phyloP scores from a whole-genome alignment of 2,329 filamentous ascomycete species.

The Aspergillus brunneoviolaceus region DNA sequence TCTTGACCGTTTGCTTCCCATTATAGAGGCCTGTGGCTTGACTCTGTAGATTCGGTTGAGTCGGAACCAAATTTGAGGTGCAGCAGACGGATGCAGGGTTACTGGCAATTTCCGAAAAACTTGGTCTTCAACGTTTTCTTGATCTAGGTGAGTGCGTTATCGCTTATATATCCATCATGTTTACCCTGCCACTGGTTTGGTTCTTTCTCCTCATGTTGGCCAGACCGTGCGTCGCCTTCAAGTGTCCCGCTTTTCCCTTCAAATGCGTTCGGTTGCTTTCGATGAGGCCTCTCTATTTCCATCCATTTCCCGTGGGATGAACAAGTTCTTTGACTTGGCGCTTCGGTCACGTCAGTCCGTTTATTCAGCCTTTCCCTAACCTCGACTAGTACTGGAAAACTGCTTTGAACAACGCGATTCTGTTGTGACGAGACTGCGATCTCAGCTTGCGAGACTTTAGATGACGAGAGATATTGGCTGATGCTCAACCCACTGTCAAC shows the following conservation, averaged over 20 bases:
- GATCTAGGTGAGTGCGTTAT: constrained; percentile 4
- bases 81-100: constrained; percentile 2
- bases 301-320: constrained; percentile 6
- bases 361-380: constrained; percentile 7
- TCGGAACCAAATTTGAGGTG: constrained; percentile 1
- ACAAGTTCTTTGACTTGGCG: not conserved
- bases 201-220: constrained; percentile 4
- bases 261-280: constrained; percentile 1
- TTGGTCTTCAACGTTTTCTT: not conserved
- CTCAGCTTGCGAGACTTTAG: constrained; percentile 8
- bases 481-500: constrained; percentile 2
- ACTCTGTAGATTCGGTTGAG: constrained; percentile 5
- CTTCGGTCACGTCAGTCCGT: not conserved
- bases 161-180: constrained; percentile 1
- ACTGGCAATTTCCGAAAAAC: not conserved
- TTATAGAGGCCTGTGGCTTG: not conserved
- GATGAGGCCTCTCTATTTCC: constrained; percentile 6
- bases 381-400: constrained; percentile 8
- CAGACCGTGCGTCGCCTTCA: constrained; percentile 4
- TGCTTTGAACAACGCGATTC: constrained; percentile 5
- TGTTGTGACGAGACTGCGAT: constrained; percentile 1
- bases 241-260: not conserved
- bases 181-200: not conserved
- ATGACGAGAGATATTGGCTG: constrained; percentile 10
- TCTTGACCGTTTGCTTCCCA: not conserved